phyloP scores from a whole-genome alignment of 768 basidiomycete genomes.

The Boletus edulis region DNA sequence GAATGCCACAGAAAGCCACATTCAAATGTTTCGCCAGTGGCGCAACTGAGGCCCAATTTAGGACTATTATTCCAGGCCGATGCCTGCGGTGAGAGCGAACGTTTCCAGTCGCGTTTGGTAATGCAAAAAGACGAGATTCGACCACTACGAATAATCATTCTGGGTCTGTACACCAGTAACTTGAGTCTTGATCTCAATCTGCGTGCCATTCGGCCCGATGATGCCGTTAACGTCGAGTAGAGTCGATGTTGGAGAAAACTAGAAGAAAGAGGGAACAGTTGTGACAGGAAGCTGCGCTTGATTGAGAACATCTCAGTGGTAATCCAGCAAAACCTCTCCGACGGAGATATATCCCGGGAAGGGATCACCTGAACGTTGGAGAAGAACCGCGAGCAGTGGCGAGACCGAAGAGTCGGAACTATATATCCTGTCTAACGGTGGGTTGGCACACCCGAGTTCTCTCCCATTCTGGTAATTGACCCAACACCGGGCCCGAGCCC shows the following conservation, averaged over 20 bases:
- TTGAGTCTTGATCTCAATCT: slow-evolving; percentile 42
- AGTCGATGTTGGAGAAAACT: slow-evolving; percentile 52
- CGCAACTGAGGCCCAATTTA: too few relatives aligned
- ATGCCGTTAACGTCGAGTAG: slow-evolving; percentile 61
- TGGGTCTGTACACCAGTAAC: slow-evolving; percentile 43
- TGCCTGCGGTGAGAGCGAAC: slow-evolving; percentile 1
- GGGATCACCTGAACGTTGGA: slow-evolving; percentile 57
- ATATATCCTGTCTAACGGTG: slow-evolving; percentile 66
- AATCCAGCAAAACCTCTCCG: slow-evolving; percentile 53
- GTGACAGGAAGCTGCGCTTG: slow-evolving; percentile 54
- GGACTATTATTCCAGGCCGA: too few relatives aligned
- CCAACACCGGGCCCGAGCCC: slow-evolving; percentile 63
- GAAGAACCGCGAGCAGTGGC: slow-evolving; percentile 61
- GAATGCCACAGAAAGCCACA: too few relatives aligned
- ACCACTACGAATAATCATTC: slow-evolving; percentile 26
- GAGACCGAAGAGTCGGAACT: slow-evolving; percentile 51
- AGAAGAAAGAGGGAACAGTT: slow-evolving; percentile 14
- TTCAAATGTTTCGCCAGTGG: too few relatives aligned
- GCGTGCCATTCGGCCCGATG: slow-evolving; percentile 56
- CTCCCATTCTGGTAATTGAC: slow-evolving; percentile 42
- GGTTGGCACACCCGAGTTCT: slow-evolving; percentile 42
- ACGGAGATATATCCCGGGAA: slow-evolving; percentile 63
- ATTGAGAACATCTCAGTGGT: slow-evolving; percentile 43
- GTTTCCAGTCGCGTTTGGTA: slow-evolving; percentile 8
- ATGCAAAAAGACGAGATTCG: slow-evolving; percentile 13